Base-by-base conservation (phyloP, 805 yeast species). In the Torulaspora maleeae region DNA sequence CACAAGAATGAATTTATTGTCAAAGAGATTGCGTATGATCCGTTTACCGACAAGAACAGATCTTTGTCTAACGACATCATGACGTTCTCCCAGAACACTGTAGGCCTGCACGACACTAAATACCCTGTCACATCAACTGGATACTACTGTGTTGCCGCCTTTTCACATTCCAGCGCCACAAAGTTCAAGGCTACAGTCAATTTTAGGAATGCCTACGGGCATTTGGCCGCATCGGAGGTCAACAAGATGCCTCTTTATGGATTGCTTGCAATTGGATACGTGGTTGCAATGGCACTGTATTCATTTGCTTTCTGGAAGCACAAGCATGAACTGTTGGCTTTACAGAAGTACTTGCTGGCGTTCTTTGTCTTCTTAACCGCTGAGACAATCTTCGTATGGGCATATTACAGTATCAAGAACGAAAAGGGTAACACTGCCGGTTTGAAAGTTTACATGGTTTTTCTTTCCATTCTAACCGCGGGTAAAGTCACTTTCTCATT, bases 231-330 rank as follows among this genome's bases (percentile, higher is more conserved):
- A 4, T 73, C 90, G 28, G 95, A 93, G 63, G 83, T 87, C 54
- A 96, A 98, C 24, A 87, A 90, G 58, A 74, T 93, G 50, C 88
- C 96, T 9, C 79, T 88, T 20, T 93, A 88, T 63, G 97, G 96
- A 1, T 77, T 86, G 12, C 73, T 88, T 58, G 86, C 96, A 1
- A 74, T 93, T 29, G 79, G 84, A 34, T 93, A 93, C 61, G 87
- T 85, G 5, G 83, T 86, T 33, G 82, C 88, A 8, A 74, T 88
- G 60, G 81, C 85, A n/a, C 72, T 86, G 49, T 93, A 88, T 73
- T 80, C 86, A 30, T 90, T 87, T 69, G 86, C 86, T 50, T 86
- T 86, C 61, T 83, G 80, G 73, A 85, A 80, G 59, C 90, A 87
- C 66, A 79, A 95, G 53, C 79, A 86, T 58, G 96, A 91, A 62